Evolutionary conservation across 2,329 filamentous ascomycete genomes (phyloP), one percentile per base, ranked within the genome.

Genomic region (Pyrenochaeta sp.): DNA sequence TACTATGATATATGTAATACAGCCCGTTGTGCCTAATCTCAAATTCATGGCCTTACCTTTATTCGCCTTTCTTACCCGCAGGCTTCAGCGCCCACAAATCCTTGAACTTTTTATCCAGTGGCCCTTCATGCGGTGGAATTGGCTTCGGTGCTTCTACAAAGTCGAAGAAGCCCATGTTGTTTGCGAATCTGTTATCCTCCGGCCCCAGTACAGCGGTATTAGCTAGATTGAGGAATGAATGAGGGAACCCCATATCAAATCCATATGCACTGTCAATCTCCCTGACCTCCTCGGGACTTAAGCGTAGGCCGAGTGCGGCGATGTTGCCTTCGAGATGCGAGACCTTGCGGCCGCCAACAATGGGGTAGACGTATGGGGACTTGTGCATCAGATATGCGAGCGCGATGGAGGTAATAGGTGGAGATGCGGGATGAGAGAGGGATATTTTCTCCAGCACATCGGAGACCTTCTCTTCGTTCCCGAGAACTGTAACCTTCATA

Each of bases 301-400:
- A 77, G 49, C 81, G 76, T 36, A 92, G 76, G 1, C 78, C 80
- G 32, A 93, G 78, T 0, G 88, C 87, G 64, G 88, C 83, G 60
- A 92, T 88, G 65, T 91, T 92, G 51, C 81, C 82, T 67, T 87
- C 83, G 35, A 93, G 77, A 68, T 92, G 89, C 44, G 88, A 85
- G 9, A 90, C 73, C 63, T 87, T 91, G 10, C 89, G 82, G 0
- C 87, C 87, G 10, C 90, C 89, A 4, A 91, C 79, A 35, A 92
- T 86, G 1, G 90, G 90, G 67, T 90, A 91, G 11, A 92, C 87
- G 64, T 90, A 86, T 0, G 88, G 84, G 0, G 87, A 79, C 76
- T 92, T 91, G 60, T 86, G 82, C 81, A 90, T 83, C 12, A 92
- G 86, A 67, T 92, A 92, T 2, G 90, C 89, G 20, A 92, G 75